Evolutionary conservation across 2,329 filamentous ascomycete species (phyloP).

Genomic region (Penicillium griseofulvum): DNA sequence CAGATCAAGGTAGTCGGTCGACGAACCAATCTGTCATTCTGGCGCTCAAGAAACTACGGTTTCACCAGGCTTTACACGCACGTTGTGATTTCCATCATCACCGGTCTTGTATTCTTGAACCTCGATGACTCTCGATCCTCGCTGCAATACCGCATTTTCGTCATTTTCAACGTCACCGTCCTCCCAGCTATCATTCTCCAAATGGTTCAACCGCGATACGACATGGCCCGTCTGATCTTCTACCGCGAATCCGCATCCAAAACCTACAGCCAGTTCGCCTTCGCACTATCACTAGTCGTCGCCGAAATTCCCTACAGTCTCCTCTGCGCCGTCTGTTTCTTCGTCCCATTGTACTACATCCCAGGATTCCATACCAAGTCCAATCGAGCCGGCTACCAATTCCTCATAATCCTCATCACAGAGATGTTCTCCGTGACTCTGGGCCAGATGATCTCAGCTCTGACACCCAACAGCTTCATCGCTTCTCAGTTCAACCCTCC

Average conservation of each 20-base stretch:
- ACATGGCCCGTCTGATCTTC: slow-evolving; percentile 74
- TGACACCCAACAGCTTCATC: slow-evolving; percentile 77
- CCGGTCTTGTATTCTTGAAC: slow-evolving; percentile 75
- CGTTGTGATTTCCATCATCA: slow-evolving; percentile 71
- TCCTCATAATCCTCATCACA: slow-evolving; percentile 78
- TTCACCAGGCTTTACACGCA: slow-evolving; percentile 87
- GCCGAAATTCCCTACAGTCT: slow-evolving; percentile 83
- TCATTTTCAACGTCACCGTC: slow-evolving; percentile 83
- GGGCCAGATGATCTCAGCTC: slow-evolving; percentile 70
- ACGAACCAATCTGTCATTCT: slow-evolving; percentile 75
- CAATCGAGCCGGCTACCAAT: slow-evolving; percentile 76
- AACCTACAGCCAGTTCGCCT: slow-evolving; percentile 79
- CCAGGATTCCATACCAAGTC: slow-evolving; percentile 66
- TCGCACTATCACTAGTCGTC: slow-evolving; percentile 72
- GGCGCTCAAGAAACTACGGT: slow-evolving; percentile 83
- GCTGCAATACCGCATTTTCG: slow-evolving; percentile 81
- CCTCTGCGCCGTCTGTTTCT: slow-evolving; percentile 77
- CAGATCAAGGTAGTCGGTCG: slow-evolving; percentile 73
- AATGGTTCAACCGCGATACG: slow-evolving; percentile 81
- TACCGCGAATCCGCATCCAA: slow-evolving; percentile 84
- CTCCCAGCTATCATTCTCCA: slow-evolving; percentile 78
- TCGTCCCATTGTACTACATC: slow-evolving; percentile 80
- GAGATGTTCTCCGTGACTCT: slow-evolving; percentile 82
- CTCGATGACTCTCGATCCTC: slow-evolving; percentile 72
- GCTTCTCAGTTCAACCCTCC: slow-evolving; percentile 78